Conservation (phyloP, 768 basidiomycete species). For the Boletus reticulatus region DNA sequence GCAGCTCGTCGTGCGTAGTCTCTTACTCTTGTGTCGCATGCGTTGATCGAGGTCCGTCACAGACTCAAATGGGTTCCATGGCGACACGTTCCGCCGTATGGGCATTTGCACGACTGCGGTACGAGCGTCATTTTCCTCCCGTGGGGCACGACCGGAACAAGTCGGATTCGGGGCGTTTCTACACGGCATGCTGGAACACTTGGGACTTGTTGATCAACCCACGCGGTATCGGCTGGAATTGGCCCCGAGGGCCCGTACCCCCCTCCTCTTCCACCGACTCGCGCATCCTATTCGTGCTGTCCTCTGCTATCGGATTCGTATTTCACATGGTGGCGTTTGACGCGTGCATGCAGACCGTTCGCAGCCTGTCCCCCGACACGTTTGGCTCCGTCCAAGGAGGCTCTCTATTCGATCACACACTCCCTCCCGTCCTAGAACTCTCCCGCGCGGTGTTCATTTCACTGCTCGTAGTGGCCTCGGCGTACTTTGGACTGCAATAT, state of each 20-base stretch:
- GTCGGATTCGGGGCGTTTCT: conserved; percentile 1
- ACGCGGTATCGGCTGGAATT: conserved; percentile 31
- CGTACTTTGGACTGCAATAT: conserved; percentile 47
- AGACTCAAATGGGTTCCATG: conserved; percentile 16
- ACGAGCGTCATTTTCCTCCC: conserved; percentile 7
- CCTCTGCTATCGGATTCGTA: neutral
- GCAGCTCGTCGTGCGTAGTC: conserved; percentile 18
- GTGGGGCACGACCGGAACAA: neutral
- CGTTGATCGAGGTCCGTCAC: neutral
- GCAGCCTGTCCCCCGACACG: conserved; percentile 38
- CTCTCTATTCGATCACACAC: conserved; percentile 33
- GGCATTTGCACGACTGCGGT: conserved; percentile 17
- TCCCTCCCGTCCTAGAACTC: conserved; percentile 32
- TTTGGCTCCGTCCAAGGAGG: conserved; percentile 35
- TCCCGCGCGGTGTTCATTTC: conserved; percentile 43
- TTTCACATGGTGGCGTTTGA: conserved; percentile 16
- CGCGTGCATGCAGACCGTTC: conserved; percentile 8
- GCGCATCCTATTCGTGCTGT: conserved; percentile 11
- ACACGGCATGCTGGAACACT: conserved; percentile 22
- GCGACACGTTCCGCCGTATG: conserved; percentile 17
- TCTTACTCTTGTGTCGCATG: neutral
- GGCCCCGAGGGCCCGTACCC: conserved; percentile 15
- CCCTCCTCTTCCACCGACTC: conserved; percentile 3
- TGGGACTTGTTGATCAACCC: conserved; percentile 25
- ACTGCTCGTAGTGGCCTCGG: conserved; percentile 39